These are phyloP conservation scores for Cyclotella kingstonii DNA, from an alignment of 108 stramenopile species.

Conservation along the genomic window DNA sequence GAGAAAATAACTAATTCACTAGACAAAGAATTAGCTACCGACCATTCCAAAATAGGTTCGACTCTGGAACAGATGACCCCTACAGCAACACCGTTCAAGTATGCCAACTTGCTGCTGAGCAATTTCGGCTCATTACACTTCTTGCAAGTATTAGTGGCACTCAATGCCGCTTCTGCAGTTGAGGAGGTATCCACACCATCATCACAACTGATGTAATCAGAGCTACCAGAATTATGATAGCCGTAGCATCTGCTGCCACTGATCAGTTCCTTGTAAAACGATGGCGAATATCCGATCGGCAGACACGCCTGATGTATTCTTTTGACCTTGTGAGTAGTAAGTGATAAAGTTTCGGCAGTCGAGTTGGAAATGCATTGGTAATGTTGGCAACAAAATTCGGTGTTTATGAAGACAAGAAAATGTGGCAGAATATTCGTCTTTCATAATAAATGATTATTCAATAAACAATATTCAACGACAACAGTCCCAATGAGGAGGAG, in stretches of 20 bases:
- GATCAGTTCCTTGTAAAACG: conserved; percentile 86
- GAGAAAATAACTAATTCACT: background rate
- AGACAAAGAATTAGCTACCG: background rate
- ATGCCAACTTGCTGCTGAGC: conserved; percentile 81
- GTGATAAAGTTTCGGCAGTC: background rate
- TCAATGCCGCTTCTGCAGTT: too few relatives aligned
- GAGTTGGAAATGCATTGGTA: background rate
- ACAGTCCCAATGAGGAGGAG: too few relatives aligned
- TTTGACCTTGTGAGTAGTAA: conserved; percentile 44
- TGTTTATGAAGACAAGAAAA: too few relatives aligned
- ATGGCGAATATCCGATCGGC: conserved; percentile 88
- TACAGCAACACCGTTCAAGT: conserved; percentile 83
- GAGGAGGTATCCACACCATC: too few relatives aligned
- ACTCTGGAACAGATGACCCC: conserved; percentile 83
- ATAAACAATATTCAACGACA: too few relatives aligned
- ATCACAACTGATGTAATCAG: too few relatives aligned
- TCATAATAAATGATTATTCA: too few relatives aligned
- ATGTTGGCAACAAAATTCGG: too few relatives aligned
- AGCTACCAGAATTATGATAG: too few relatives aligned
- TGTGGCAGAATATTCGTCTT: too few relatives aligned
- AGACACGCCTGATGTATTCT: conserved; percentile 81
- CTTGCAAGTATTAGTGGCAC: too few relatives aligned
- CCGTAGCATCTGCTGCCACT: too few relatives aligned
- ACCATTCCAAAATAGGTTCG: conserved; percentile 46
- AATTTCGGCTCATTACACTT: conserved; percentile 12